Conservation (phyloP, 2,329 filamentous ascomycete genomes). For the Fusarium bulbicola region DNA sequence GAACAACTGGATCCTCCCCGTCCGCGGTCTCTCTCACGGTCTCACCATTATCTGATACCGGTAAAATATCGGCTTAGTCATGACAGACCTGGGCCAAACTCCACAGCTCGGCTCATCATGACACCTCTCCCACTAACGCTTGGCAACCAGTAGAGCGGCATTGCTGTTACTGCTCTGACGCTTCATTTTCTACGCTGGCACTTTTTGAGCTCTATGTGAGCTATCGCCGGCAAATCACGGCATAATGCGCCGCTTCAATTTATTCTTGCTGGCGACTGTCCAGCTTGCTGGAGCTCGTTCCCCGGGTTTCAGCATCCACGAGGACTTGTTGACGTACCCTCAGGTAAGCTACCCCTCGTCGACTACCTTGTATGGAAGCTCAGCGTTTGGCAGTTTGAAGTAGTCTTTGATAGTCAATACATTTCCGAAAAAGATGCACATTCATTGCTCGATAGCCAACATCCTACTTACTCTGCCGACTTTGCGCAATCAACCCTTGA, state of each 20-base stretch:
- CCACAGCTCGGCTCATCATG: slow-evolving; percentile 42
- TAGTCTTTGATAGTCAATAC: slow-evolving; percentile 77
- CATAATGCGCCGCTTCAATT: slow-evolving; percentile 61
- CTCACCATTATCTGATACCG: slow-evolving; percentile 25
- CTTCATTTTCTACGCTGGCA: slow-evolving; percentile 21
- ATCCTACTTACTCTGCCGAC: slow-evolving; percentile 53
- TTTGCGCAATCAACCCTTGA: slow-evolving; percentile 52
- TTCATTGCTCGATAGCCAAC: slow-evolving; percentile 60
- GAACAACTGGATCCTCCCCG: background rate
- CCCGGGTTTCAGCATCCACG: slow-evolving; percentile 81
- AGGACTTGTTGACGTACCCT: slow-evolving; percentile 87
- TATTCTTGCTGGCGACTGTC: slow-evolving; percentile 55
- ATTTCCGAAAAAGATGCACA: slow-evolving; percentile 77
- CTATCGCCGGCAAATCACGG: slow-evolving; percentile 33
- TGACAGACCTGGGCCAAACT: slow-evolving; percentile 28
- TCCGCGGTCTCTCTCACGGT: slow-evolving; percentile 2
- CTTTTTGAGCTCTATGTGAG: slow-evolving; percentile 43
- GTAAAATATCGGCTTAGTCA: slow-evolving; percentile 34
- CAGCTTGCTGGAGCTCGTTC: slow-evolving; percentile 60
- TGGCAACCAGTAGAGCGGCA: slow-evolving; percentile 13
- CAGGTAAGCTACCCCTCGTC: slow-evolving; percentile 66
- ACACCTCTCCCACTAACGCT: slow-evolving; percentile 44
- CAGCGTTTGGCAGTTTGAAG: slow-evolving; percentile 71
- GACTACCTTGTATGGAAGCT: slow-evolving; percentile 13
- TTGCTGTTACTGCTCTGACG: slow-evolving; percentile 8